These are phyloP conservation scores for Candida nemodendra DNA, from an alignment of 805 yeast species.

Conservation along the genomic window DNA sequence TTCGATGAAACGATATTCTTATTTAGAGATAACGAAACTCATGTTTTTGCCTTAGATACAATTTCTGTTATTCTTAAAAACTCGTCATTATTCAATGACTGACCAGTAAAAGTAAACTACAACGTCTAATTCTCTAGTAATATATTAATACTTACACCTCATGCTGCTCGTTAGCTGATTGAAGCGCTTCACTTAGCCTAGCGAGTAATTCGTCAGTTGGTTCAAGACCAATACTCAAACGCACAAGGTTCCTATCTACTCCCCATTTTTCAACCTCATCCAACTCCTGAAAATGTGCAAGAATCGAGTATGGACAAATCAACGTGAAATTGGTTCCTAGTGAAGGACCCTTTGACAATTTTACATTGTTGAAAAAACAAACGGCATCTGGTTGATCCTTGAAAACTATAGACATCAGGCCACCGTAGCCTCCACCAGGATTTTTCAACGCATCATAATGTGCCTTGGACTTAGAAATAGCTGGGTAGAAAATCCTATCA, in stretches of 20 bases:
- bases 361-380: conserved; percentile 68
- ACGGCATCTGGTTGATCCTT: conserved; percentile 61
- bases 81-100: not conserved
- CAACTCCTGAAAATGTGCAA: conserved; percentile 81
- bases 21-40: conserved; percentile 8
- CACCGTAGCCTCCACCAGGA: conserved; percentile 84
- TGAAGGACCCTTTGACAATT: conserved; percentile 83
- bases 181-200: conserved; percentile 53
- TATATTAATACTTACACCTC: conserved; percentile 18
- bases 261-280: conserved; percentile 82
- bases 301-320: conserved; percentile 84
- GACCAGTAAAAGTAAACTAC: too few species aligned
- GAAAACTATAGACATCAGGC: conserved; percentile 74
- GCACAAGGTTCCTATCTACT: conserved; percentile 70
- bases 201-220: conserved; percentile 55
- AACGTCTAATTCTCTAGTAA: too few species aligned
- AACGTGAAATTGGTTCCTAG: conserved; percentile 87
- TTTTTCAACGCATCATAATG: conserved; percentile 73
- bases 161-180: conserved; percentile 40
- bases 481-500: conserved; percentile 71
- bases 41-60: conserved; percentile 4
- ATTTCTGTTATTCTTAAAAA: conserved; percentile 3
- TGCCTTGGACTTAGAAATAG: conserved; percentile 46
- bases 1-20: conserved; percentile 1
- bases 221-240: conserved; percentile 86